These are phyloP conservation scores for Echites panduratus DNA, from an alignment of 257 asterid genomes.

Conservation along the genomic window DNA sequence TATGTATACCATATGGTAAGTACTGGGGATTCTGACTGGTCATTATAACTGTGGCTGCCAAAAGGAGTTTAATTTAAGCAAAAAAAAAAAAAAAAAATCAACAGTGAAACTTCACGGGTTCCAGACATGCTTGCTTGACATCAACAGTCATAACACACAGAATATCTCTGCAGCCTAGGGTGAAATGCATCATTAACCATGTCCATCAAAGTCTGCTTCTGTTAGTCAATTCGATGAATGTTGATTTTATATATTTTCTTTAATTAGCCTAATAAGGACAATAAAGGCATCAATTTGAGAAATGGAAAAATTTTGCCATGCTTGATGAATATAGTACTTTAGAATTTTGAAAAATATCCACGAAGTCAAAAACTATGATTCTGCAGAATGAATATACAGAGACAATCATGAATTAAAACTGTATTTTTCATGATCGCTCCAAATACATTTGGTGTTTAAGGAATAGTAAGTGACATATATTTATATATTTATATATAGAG, in stretches of 20 bases:
- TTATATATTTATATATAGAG: too few species aligned
- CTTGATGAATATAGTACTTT: not conserved
- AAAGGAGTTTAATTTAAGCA: not conserved
- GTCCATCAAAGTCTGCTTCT: too few species aligned
- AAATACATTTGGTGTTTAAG: too few species aligned
- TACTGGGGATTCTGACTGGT: not conserved
- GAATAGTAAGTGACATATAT: too few species aligned
- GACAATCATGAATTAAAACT: too few species aligned
- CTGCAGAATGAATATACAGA: too few species aligned
- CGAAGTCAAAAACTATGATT: not conserved
- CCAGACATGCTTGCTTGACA: not conserved
- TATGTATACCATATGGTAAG: not conserved
- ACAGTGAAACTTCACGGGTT: not conserved
- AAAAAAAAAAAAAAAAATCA: too few species aligned
- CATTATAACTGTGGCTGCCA: not conserved
- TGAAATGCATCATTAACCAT: not conserved
- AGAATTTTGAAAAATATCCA: not conserved
- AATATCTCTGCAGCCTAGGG: not conserved
- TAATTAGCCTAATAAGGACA: slow-evolving; percentile 2
- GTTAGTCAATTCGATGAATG: not conserved
- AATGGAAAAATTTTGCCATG: not conserved
- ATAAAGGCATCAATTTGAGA: not conserved
- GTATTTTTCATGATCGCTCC: too few species aligned
- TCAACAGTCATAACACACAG: not conserved
- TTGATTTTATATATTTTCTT: too few species aligned